Evolutionary conservation across 805 yeast genomes (phyloP), one percentile per base, ranked within the genome.

Genomic region (Ogataea populi-albae): DNA sequence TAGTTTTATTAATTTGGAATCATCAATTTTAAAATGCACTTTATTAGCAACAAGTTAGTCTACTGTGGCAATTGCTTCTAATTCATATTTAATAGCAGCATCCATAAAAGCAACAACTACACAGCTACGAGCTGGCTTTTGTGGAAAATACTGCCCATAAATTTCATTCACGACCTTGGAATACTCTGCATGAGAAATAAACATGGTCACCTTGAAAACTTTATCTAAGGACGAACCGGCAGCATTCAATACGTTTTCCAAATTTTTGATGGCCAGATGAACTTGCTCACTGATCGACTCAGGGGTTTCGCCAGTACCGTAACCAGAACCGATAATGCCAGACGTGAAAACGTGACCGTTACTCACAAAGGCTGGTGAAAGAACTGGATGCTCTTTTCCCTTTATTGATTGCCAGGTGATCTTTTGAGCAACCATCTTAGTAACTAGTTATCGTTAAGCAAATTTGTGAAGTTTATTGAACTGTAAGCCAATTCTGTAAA

Each of bases 41-140:
- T n/a, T n/a, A n/a, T n/a, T n/a, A n/a, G n/a, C n/a, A n/a, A n/a
- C 5, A 12, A 21, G n/a, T 15, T 26, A 41, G 36, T 61, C 57
- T 18, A 51, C 30, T 23, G 62, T 47, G 10, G 50, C 50, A 32
- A 46, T 37, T 1, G 45, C 65, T 45, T 74, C 79, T 34, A 73
- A 50, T 48, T 74, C 79, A 33, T 72, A 72, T 47, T 71, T 69
- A 31, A 73, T 49, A 9, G 59, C 50, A 4, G 70, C 62, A 52
- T 73, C 70, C 59, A 73, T 73, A 54, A 75, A 73, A 5, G 65
- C 70, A 26, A 69, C 78, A 34, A 75, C 64, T 21, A 75, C 64
- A 52, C 77, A 71, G 34, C 71, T 64, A 56, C 80, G 64, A 4
- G 77, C 76, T n/a, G 81, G 81, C 43, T 63, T 62, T 25, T 63